Evolutionary conservation across 352 stramenopile species (phyloP).

Genomic region (Stramenopiles sp.): DNA sequence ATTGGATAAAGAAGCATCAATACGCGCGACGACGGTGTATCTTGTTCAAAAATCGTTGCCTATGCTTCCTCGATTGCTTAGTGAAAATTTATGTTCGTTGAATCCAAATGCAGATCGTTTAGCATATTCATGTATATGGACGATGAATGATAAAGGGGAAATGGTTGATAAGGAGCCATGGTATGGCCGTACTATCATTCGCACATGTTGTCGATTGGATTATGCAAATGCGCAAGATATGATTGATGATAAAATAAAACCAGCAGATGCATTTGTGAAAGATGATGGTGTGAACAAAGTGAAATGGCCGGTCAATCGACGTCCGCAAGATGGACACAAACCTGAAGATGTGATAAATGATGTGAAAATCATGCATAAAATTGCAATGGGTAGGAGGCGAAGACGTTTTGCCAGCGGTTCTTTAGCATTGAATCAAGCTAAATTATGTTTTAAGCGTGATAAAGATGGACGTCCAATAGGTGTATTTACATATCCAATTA

Average conservation of each 20-base stretch:
- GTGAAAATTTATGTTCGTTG: constrained; percentile 84
- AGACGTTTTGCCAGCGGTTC: constrained; percentile 72
- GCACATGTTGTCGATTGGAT: constrained; percentile 82
- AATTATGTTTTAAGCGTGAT: constrained; percentile 79
- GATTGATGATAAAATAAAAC: constrained; percentile 61
- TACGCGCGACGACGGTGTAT: constrained; percentile 84
- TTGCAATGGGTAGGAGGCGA: constrained; percentile 35
- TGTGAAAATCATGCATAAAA: constrained; percentile 25
- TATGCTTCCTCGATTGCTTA: constrained; percentile 87
- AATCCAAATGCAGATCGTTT: constrained; percentile 85
- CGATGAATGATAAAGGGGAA: constrained; percentile 76
- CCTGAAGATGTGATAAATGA: constrained; percentile 16
- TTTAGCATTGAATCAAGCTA: constrained; percentile 68
- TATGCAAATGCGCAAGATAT: constrained; percentile 88
- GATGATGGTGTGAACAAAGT: constrained; percentile 38
- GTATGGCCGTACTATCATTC: constrained; percentile 92
- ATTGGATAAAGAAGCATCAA: constrained; percentile 77
- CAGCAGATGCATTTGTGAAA: constrained; percentile 23
- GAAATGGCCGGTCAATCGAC: constrained; percentile 31
- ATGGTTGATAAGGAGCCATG: constrained; percentile 38
- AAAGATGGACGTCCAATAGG: constrained; percentile 60
- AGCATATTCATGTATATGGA: constrained; percentile 84
- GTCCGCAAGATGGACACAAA: constrained; percentile 9
- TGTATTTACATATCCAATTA: constrained; percentile 65
- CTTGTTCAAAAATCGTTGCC: constrained; percentile 74